Evolutionary conservation across 768 basidiomycete genomes (phyloP), one percentile per base, ranked within the genome.

Genomic region (Tremella fuciformis): DNA sequence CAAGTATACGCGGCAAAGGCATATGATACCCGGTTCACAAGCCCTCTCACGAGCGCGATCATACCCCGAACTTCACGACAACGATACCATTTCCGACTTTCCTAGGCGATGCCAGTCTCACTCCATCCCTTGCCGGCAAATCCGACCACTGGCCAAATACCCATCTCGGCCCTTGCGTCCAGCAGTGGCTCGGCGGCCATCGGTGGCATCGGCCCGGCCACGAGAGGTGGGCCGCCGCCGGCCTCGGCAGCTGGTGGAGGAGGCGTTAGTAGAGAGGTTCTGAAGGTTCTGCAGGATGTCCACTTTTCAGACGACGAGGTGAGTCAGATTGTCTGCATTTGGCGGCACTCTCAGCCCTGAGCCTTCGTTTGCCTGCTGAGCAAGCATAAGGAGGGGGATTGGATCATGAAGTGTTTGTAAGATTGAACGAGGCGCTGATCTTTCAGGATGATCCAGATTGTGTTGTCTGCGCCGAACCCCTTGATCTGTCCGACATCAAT

Each of bases 401-500:
- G 21, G 18, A 22, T 50, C 22, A 34, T 38, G 38, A 34, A 38
- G n/a, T 40, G 25, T 3, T 47, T 22, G n/a, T 21, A 29, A 13
- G 13, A 9, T 48, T 39, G 44, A 41, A 55, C 50, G 25, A 21
- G 13, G n/a, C 8, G 22, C 26, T 52, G 16, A 37, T 38, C 51
- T 25, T 29, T 8, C 67, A 97, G 94, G 94, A 98, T 76, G 92
- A 97, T 73, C 88, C 89, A 62, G 96, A 98, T 72, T 99, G 96
- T 80, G 91, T 96, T 46, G 84, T 99, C 59, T 99, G 96, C 80
- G 85, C 97, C 44, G 94, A 98, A 75, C 92, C 96, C 80, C 91
- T 99, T 88, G 96, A 98, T 80, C 85, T 97, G 67, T 91, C 91
- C 50, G 96, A 99, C 83, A 84, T 97, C 78, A 94, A 94, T 81